Percentiles rank a stretch among this genome's conserved stretches.
phyloP scores from a whole-genome alignment of 306 rosid species.

The Rosa chinensis region DNA sequence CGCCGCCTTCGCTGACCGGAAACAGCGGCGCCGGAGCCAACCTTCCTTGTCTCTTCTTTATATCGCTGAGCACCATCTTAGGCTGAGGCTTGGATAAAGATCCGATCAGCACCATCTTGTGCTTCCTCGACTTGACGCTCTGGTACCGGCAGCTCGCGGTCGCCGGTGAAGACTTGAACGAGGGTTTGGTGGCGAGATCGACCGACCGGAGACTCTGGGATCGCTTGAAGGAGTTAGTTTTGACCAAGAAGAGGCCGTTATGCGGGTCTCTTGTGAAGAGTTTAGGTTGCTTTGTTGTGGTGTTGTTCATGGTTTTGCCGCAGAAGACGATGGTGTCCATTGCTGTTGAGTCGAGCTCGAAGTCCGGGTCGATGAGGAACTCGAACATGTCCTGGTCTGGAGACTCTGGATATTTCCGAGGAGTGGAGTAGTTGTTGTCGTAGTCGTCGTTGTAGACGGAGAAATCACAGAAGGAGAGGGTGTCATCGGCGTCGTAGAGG shows the following conservation, averaged over 20 bases:
- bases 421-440: background rate
- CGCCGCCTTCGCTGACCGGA: background rate
- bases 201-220: slow-evolving; percentile 9
- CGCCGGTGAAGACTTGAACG: background rate
- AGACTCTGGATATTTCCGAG: background rate
- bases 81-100: slow-evolving; percentile 22
- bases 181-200: background rate
- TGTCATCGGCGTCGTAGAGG: slow-evolving; percentile 9
- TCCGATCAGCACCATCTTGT: slow-evolving; percentile 15
- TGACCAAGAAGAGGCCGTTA: slow-evolving; percentile 28
- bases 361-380: slow-evolving; percentile 18
- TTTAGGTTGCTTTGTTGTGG: background rate
- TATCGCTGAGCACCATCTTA: slow-evolving; percentile 31
- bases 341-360: background rate
- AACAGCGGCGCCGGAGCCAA: slow-evolving; percentile 22
- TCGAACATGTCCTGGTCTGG: slow-evolving; percentile 21
- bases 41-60: slow-evolving; percentile 24
- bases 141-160: background rate
- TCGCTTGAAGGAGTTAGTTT: slow-evolving; percentile 30
- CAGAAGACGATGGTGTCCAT: slow-evolving; percentile 16
- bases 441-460: slow-evolving; percentile 1
- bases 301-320: slow-evolving; percentile 13
- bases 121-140: slow-evolving; percentile 8
- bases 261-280: slow-evolving; percentile 18
- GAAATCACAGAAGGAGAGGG: slow-evolving; percentile 34